These are phyloP conservation scores for Rhododendron ferrugineum DNA, from an alignment of 148 eudicot genomes.

Conservation along the genomic window DNA sequence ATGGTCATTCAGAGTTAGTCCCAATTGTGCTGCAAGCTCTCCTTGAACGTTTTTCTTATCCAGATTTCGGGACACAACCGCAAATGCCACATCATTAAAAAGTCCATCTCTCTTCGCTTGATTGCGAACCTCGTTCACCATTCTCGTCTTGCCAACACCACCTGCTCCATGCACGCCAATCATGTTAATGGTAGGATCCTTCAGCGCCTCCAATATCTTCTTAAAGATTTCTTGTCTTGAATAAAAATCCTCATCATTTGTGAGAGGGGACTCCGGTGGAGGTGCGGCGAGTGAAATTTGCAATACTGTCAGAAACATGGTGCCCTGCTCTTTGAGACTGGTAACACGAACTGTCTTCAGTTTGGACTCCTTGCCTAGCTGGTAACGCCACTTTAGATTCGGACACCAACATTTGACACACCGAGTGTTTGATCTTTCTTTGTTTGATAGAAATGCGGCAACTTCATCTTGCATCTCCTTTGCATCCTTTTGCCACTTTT, in stretches of 20 bases:
- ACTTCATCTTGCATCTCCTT: neutral
- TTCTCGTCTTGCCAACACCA: too few species aligned
- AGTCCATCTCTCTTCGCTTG: too few species aligned
- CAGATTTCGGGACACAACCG: neutral
- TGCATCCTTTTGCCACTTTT: neutral
- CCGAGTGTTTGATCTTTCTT: neutral
- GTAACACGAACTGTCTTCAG: neutral
- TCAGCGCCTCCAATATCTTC: too few species aligned
- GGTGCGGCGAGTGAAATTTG: too few species aligned
- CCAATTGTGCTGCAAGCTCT: neutral
- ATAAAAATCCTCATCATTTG: too few species aligned
- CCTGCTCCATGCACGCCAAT: too few species aligned
- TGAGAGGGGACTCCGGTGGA: too few species aligned
- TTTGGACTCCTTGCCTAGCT: neutral
- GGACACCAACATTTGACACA: neutral
- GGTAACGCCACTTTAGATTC: neutral
- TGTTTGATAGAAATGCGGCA: neutral
- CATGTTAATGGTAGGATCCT: too few species aligned
- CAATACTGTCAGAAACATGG: neutral
- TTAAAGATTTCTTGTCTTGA: too few species aligned
- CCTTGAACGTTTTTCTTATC: neutral
- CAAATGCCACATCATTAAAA: neutral
- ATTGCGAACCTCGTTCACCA: too few species aligned
- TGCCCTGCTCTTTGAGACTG: neutral
- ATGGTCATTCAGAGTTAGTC: neutral